These are phyloP conservation scores for Paxillus ammoniavirescens DNA, from an alignment of 768 basidiomycete species.

Conservation along the genomic window DNA sequence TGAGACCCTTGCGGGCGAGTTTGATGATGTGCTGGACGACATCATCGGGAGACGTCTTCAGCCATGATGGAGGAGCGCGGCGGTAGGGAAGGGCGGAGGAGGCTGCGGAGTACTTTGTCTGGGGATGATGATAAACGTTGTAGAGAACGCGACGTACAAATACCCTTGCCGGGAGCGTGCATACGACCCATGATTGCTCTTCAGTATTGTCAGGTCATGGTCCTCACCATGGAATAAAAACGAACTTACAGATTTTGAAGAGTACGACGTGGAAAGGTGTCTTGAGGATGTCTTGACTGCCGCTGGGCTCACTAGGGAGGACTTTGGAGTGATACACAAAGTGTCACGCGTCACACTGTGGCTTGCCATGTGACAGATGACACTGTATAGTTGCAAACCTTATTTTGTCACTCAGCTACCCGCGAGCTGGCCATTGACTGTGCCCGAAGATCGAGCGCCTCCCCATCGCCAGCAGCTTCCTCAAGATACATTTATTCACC, in stretches of 20 bases:
- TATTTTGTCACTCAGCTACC: slow-evolving; percentile 40
- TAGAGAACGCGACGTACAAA: slow-evolving; percentile 62
- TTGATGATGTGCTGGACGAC: slow-evolving; percentile 96
- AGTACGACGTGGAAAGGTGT: slow-evolving; percentile 25
- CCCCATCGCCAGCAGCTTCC: slow-evolving; percentile 28
- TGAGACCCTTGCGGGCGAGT: slow-evolving; percentile 96
- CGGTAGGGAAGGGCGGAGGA: slow-evolving; percentile 98
- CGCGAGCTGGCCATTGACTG: slow-evolving; percentile 31
- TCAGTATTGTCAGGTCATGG: slow-evolving; percentile 10
- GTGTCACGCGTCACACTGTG: slow-evolving; percentile 32
- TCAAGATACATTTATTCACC: slow-evolving; percentile 27
- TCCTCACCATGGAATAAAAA: slow-evolving; percentile 13
- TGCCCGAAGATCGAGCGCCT: slow-evolving; percentile 21
- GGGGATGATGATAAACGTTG: neutral
- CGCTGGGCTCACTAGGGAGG: slow-evolving; percentile 25
- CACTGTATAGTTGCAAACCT: slow-evolving; percentile 65
- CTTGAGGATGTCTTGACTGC: slow-evolving; percentile 43
- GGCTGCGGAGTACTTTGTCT: slow-evolving; percentile 38
- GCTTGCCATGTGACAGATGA: slow-evolving; percentile 39
- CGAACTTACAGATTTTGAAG: slow-evolving; percentile 37
- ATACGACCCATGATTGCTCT: slow-evolving; percentile 86
- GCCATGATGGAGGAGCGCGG: slow-evolving; percentile 92
- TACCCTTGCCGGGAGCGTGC: slow-evolving; percentile 99
- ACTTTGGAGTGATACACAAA: neutral
- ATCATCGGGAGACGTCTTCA: slow-evolving; percentile 94